These are phyloP conservation scores for Berberis thunbergii DNA, from an alignment of 164 flowering plant genomes.

Conservation along the genomic window DNA sequence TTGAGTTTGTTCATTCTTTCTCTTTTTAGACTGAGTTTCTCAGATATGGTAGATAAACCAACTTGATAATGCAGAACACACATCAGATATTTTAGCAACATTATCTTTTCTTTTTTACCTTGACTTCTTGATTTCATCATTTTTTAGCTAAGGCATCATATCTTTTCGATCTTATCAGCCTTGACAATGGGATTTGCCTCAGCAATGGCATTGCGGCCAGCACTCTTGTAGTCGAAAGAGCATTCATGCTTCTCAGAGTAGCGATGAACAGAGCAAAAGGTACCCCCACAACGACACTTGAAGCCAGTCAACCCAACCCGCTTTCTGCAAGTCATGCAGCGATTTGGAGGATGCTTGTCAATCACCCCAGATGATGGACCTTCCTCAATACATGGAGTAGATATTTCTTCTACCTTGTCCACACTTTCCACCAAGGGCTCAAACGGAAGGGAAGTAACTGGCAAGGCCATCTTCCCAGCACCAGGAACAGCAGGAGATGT, in stretches of 20 bases:
- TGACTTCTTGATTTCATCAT: background rate
- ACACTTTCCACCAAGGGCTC: slow-evolving; percentile 6
- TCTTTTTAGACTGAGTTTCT: background rate
- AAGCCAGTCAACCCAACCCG: slow-evolving; percentile 26
- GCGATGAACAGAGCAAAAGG: slow-evolving; percentile 21
- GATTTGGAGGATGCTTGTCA: slow-evolving; percentile 11
- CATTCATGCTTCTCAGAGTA: slow-evolving; percentile 25
- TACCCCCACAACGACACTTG: slow-evolving; percentile 25
- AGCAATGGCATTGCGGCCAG: slow-evolving; percentile 20
- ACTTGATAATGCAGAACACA: background rate
- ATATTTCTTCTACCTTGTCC: slow-evolving; percentile 10
- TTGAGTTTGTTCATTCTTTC: background rate
- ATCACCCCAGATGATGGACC: slow-evolving; percentile 7
- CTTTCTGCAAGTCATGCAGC: slow-evolving; percentile 19
- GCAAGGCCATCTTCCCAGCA: background rate
- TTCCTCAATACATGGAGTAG: slow-evolving; percentile 1
- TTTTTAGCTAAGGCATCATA: slow-evolving; percentile 5
- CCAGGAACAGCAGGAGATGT: background rate
- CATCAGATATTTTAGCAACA: background rate
- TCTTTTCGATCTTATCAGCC: slow-evolving; percentile 18
- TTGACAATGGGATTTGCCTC: slow-evolving; percentile 20
- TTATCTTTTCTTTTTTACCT: background rate
- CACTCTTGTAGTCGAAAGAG: slow-evolving; percentile 19
- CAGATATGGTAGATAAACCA: background rate
- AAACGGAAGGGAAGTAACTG: slow-evolving; percentile 8